Conservation (phyloP, 1,284 basidiomycete genomes). For the Heterobasidion irregulare region DNA sequence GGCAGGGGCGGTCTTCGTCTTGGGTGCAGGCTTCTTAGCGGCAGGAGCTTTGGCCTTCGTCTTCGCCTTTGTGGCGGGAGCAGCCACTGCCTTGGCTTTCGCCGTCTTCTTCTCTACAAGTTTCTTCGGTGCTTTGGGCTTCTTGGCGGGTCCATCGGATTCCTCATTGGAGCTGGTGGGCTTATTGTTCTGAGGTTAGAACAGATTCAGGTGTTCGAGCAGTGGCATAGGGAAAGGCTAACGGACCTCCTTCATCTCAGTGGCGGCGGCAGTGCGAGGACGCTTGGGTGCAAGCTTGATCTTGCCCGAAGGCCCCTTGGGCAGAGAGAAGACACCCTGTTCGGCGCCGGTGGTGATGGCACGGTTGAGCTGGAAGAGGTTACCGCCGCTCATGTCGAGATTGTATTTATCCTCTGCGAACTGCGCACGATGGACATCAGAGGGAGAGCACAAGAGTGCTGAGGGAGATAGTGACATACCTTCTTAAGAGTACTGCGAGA, state of each 20-base stretch:
- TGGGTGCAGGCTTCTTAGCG: slow-evolving; percentile 21
- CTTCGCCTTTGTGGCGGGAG: too few relatives aligned
- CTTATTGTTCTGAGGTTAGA: slow-evolving; percentile 27
- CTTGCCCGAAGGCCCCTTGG: slow-evolving; percentile 70
- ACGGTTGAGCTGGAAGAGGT: slow-evolving; percentile 59
- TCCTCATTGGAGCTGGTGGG: slow-evolving; percentile 30
- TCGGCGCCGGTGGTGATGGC: slow-evolving; percentile 65
- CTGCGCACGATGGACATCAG: slow-evolving; percentile 23
- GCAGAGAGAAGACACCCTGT: slow-evolving; percentile 56
- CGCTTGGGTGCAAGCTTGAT: slow-evolving; percentile 57
- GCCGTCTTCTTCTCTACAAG: slow-evolving; percentile 11
- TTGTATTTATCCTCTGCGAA: slow-evolving; percentile 70
- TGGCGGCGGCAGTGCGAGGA: slow-evolving; percentile 28
- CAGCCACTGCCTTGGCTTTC: slow-evolving; percentile 7
- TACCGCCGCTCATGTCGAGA: slow-evolving; percentile 45
- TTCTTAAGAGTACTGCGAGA: slow-evolving; percentile 79
- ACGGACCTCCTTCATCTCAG: slow-evolving; percentile 44
- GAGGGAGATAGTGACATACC: slow-evolving; percentile 23
- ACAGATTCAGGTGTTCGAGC: slow-evolving; percentile 7
- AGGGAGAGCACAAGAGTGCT: background rate
- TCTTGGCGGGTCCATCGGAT: slow-evolving; percentile 14
- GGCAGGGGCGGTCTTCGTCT: slow-evolving; percentile 23
- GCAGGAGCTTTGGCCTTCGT: slow-evolving; percentile 9
- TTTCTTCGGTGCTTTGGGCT: slow-evolving; percentile 13
- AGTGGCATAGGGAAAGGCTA: background rate